Evolutionary conservation across 805 yeast genomes (phyloP), one percentile per base, ranked within the genome.

Genomic region (Hanseniaspora lachancei): DNA sequence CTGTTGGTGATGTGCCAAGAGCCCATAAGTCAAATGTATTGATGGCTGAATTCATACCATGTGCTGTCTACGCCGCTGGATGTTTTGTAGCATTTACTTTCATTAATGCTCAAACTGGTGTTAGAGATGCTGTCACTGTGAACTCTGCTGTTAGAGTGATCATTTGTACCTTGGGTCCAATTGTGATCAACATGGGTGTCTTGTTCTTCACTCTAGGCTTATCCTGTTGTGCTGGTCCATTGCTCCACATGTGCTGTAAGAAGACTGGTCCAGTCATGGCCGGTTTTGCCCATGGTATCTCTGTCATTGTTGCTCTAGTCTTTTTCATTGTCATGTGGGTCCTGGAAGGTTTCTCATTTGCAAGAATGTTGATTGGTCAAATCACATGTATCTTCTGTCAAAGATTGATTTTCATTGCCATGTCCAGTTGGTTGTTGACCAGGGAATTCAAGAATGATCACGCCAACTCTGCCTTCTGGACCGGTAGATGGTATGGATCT

Each of bases 401-500:
- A 77, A 82, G 97, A 74, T 72, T 85, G 54, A 69, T 93, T 62
- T 86, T 91, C 79, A 89, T 89, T 76, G 68, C 84, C 64, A 75
- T 93, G 76, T 86, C 95, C 12, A 74, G 84, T 54, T 71, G 80
- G 62, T 74, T 82, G 71, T 76, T 95, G 67, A 87, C 97, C 54
- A 82, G 98, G 76, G 99, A 93, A 74, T 89, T 89, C 77, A 88
- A 88, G 82, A 86, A 86, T 64, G 97, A 91, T 72, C 87, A 83
- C 67, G 77, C 97, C 39, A 93, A 93, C 75, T 85, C 95, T 63
- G 97, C 98, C 32, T 93, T 95, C 95, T 93, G 99, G 99, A 86
- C 96, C 57, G 99, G 99, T 78, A 89, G 89, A 73, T 93, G 99
- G 99, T 89, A 89, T 70, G 93, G 95, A 58, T 77, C 86, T 58